phyloP scores from a whole-genome alignment of 176 grass and related monocot genomes.

The Phoenix roebelenii region DNA sequence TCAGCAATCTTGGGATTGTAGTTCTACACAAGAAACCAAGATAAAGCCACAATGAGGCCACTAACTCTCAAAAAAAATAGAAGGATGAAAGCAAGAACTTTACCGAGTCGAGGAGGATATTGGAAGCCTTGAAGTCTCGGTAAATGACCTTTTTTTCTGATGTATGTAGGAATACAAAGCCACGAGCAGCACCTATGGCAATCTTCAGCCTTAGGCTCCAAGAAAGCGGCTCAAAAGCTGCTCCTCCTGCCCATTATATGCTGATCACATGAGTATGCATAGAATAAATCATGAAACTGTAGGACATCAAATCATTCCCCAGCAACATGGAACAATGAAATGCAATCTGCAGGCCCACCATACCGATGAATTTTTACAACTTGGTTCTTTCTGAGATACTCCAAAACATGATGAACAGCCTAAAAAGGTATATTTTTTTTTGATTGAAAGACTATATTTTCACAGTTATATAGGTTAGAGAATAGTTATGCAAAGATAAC shows the following conservation, averaged over 20 bases:
- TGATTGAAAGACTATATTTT: no score
- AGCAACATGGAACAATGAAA: no score
- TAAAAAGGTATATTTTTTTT: no score
- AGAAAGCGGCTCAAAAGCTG: slow-evolving; percentile 43
- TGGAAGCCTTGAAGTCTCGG: slow-evolving; percentile 85
- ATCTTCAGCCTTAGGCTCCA: slow-evolving; percentile 90
- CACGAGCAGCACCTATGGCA: slow-evolving; percentile 77
- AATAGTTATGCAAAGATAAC: no score
- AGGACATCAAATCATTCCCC: no score
- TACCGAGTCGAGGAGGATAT: slow-evolving; percentile 82
- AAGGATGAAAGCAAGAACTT: not conserved
- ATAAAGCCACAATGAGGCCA: not conserved
- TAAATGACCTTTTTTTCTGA: slow-evolving; percentile 80
- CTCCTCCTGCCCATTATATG: slow-evolving; percentile 36
- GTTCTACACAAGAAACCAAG: slow-evolving; percentile 27
- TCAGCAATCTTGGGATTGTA: slow-evolving; percentile 78
- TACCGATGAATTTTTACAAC: no score
- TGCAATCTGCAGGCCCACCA: no score
- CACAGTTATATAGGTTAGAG: no score
- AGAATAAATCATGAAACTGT: no score
- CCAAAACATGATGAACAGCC: no score
- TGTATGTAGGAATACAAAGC: slow-evolving; percentile 80
- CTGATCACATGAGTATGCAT: no score
- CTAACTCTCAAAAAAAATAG: not conserved
- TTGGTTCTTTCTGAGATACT: no score